Evolutionary conservation across 495 filamentous ascomycete genomes (phyloP).

Genomic region (Podospora sp.): DNA sequence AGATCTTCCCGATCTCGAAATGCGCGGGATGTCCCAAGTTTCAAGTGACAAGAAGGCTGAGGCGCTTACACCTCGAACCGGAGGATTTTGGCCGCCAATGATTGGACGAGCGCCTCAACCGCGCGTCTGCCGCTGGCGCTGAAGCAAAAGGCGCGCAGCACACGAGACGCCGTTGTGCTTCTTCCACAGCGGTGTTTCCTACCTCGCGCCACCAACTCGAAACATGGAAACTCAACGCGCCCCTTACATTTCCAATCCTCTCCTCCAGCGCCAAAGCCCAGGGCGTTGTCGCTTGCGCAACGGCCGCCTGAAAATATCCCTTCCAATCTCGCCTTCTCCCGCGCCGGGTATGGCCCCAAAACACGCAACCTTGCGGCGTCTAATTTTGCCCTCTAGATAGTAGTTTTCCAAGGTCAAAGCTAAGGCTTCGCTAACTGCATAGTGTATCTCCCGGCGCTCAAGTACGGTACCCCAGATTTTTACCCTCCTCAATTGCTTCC

Average conservation of each 20-base stretch:
- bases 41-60: background rate
- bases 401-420: background rate
- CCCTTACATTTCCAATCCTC: background rate
- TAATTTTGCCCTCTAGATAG: background rate
- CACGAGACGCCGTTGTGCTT: background rate
- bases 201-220: background rate
- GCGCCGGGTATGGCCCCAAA: background rate
- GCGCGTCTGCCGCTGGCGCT: background rate
- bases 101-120: background rate
- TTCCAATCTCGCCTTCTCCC: background rate
- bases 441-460: background rate
- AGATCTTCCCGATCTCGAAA: background rate
- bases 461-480: background rate
- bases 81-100: background rate
- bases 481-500: background rate
- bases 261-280: background rate
- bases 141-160: background rate
- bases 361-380: background rate
- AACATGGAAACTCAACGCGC: background rate
- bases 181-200: conserved; percentile 1
- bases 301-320: background rate
- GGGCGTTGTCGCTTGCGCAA: too few relatives aligned
- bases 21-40: background rate
- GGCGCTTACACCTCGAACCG: background rate
- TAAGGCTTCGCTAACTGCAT: background rate